Base-by-base conservation (phyloP, 805 yeast species). In the Wickerhamomyces canadensis region DNA sequence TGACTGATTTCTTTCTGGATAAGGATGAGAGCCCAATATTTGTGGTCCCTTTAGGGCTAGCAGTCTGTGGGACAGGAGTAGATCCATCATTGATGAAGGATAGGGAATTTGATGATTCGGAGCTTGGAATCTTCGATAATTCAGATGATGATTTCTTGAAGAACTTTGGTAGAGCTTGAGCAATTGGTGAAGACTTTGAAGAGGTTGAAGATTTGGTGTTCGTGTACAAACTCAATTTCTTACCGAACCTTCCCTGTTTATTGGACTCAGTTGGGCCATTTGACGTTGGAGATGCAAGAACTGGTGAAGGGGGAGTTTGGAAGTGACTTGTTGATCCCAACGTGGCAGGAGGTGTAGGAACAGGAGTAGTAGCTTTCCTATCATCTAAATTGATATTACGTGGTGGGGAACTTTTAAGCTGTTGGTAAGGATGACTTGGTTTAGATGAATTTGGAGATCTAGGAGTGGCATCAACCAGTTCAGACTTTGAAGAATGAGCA, bases 11-110 rank as follows among this genome's bases (percentile, higher is more conserved):
- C 27, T 25, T 25, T n/a, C 12, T 27, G 12, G 30, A 6, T 11
- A 14, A 14, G 17, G 15, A 30, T 18, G 15, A 21, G 3, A 23
- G 16, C 33, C 23, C 13, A 30, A 34, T 7, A n/a, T n/a, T n/a
- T n/a, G n/a, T n/a, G n/a, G n/a, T n/a, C n/a, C n/a, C n/a, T n/a
- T n/a, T n/a, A n/a, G n/a, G n/a, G n/a, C n/a, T n/a, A n/a, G n/a
- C n/a, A n/a, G n/a, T n/a, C n/a, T 8, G 16, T 25, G 33, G 25
- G 10, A 18, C 33, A 5, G 28, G 16, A n/a, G 34, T 45, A 8
- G 57, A 45, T 3, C 53, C 55, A 37, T 54, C 59, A 27, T 54
- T 54, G 29, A 54, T 54, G 26, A 43, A 47, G 3, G 54, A 34
- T 24, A 54, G 35, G 2, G 58, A 54, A 2, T 40, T 43, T 4